Conservation (phyloP, 1,284 basidiomycete genomes). For the Pulveroboletus sp. region DNA sequence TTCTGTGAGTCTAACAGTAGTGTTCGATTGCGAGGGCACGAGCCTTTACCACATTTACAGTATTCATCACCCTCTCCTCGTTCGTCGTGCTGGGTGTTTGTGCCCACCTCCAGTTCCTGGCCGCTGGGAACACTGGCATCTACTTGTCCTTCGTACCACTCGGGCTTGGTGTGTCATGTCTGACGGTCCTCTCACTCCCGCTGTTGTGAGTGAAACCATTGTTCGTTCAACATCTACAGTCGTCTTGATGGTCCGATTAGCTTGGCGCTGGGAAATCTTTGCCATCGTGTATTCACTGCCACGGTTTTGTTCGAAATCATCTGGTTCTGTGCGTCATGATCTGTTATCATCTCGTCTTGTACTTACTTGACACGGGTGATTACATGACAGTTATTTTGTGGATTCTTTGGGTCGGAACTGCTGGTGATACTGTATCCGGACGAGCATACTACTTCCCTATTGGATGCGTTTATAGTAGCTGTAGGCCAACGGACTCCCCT, state of each 20-base stretch:
- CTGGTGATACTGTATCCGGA: slow-evolving; percentile 12
- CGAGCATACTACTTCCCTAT: slow-evolving; percentile 13
- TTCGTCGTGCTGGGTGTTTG: slow-evolving; percentile 27
- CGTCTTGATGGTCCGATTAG: slow-evolving; percentile 13
- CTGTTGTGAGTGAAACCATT: slow-evolving; percentile 22
- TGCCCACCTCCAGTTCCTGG: slow-evolving; percentile 17
- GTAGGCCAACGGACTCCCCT: slow-evolving; percentile 3
- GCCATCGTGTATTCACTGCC: slow-evolving; percentile 19
- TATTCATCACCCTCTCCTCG: slow-evolving; percentile 18
- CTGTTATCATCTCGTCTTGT: not conserved
- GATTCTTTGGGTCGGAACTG: slow-evolving; percentile 23
- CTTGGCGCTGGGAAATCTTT: slow-evolving; percentile 14
- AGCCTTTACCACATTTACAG: slow-evolving; percentile 8
- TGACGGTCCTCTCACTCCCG: slow-evolving; percentile 27
- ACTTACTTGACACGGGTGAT: not conserved
- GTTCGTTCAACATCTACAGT: not conserved
- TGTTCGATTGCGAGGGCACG: not conserved
- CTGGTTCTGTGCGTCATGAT: slow-evolving; percentile 28
- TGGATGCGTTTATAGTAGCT: slow-evolving; percentile 19
- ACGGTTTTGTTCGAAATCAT: slow-evolving; percentile 27
- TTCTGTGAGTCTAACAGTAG: slow-evolving; percentile 23
- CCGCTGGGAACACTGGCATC: not conserved
- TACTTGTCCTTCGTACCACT: slow-evolving; percentile 21
- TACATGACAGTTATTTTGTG: slow-evolving; percentile 25
- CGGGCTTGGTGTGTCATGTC: slow-evolving; percentile 12